Evolutionary conservation across 306 rosid species (phyloP), one percentile per base, ranked within the genome.

Genomic region (Quercus aquifolioides): DNA sequence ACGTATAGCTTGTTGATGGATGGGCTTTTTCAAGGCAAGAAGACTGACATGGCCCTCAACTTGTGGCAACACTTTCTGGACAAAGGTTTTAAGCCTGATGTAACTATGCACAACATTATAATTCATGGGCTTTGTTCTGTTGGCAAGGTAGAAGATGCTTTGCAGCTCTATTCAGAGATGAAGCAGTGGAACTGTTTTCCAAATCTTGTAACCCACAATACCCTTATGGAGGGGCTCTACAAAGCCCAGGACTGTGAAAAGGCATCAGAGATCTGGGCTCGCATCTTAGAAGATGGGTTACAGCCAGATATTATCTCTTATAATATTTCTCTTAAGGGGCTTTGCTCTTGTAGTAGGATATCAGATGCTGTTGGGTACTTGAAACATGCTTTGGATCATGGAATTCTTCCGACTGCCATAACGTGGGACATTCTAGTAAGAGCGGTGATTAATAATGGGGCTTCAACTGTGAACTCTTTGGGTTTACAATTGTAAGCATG

Each of bases 371-470:
- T 90, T 68, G 59, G 74, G 55, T 78, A 81, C 78, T 76, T 91
- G 55, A 78, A 89, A 55, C 87, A 93, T 76, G 99, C 99, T 85
- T 71, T 93, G 88, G 51, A 62, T 74, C 87, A 74, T 60, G 97
- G 93, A 82, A 76, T 88, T 83, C 84, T 90, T 78, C 97, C 98
- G 2, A 91, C 94, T 77, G 85, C 79, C 73, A 85, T 92, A 83
- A 95, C 97, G 15, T 95, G 97, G 99, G 51, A 88, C 80, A 91
- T 95, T 81, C 91, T 96, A 80, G 94, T 96, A 79, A 89, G 98
- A 85, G 97, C 92, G 17, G 92, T 41, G 73, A 67, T 87, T 65
- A 76, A 74, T 70, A 77, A 43, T 62, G 89, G 81, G 6, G 77
- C 79, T 57, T 80, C 78, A 38, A 83, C 69, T 8, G 49, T 83